These are phyloP conservation scores for Magnolia kwangsiensis DNA, from an alignment of 164 flowering plant genomes.

Conservation along the genomic window DNA sequence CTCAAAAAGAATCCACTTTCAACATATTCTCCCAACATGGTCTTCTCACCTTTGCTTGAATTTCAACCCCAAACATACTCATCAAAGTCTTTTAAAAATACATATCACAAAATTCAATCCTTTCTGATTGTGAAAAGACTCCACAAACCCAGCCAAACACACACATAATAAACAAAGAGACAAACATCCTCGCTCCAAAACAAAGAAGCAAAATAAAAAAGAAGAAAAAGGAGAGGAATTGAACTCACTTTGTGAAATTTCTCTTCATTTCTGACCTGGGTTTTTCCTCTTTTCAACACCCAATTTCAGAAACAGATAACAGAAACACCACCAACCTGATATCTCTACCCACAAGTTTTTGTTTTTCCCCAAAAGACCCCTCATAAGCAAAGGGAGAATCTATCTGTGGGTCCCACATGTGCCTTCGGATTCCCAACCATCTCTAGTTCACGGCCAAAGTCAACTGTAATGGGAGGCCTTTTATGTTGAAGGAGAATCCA, in stretches of 20 bases:
- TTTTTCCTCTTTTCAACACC: background rate
- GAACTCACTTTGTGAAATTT: background rate
- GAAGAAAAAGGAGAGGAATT: background rate
- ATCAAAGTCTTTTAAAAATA: too few relatives aligned
- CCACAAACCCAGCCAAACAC: background rate
- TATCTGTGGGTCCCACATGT: background rate
- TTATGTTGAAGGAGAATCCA: background rate
- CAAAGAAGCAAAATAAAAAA: background rate
- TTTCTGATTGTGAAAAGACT: background rate
- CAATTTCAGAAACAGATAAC: background rate
- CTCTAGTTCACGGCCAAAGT: background rate
- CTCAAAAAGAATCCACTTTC: background rate
- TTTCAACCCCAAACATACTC: background rate
- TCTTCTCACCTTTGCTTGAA: background rate
- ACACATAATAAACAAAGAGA: background rate
- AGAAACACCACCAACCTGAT: background rate
- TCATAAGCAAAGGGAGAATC: background rate
- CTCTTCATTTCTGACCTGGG: background rate
- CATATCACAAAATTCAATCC: background rate
- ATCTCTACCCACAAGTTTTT: background rate
- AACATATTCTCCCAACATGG: constrained; percentile 1
- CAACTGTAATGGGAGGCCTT: background rate
- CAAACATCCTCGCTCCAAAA: background rate
- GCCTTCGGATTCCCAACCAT: constrained; percentile 2
- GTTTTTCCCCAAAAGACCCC: background rate